These are phyloP conservation scores for Phaeoacremonium minimum DNA, from an alignment of 2,329 filamentous ascomycete genomes.

Conservation along the genomic window DNA sequence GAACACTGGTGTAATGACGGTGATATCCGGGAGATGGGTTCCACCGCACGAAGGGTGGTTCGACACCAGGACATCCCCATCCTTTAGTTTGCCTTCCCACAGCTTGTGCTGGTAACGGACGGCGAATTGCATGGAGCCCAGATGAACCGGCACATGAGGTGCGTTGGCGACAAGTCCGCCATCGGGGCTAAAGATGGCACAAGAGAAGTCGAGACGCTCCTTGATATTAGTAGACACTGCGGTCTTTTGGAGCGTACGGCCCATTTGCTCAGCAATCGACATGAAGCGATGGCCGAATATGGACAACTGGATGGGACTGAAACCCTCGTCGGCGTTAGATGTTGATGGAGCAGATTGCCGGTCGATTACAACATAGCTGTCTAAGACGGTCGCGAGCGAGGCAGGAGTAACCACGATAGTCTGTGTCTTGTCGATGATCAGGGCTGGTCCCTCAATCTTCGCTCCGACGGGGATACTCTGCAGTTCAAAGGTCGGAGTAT, in stretches of 20 bases:
- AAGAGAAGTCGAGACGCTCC: constrained; percentile 77
- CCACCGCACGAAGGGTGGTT: constrained; percentile 29
- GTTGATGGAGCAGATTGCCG: constrained; percentile 63
- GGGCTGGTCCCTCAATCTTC: constrained; percentile 59
- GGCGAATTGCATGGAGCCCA: constrained; percentile 77
- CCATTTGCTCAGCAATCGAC: constrained; percentile 83
- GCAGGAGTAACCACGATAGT: constrained; percentile 68
- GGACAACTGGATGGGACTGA: constrained; percentile 71
- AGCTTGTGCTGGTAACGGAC: constrained; percentile 66
- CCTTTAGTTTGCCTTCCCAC: constrained; percentile 46
- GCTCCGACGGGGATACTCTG: constrained; percentile 58
- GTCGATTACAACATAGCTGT: constrained; percentile 34
- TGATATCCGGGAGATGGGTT: constrained; percentile 33
- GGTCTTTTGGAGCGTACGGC: constrained; percentile 73
- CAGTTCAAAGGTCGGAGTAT: constrained; percentile 66
- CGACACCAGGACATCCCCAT: constrained; percentile 30
- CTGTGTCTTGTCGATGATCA: constrained; percentile 65
- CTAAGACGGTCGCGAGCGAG: constrained; percentile 42
- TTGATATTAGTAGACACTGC: constrained; percentile 76
- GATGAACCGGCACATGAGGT: constrained; percentile 71
- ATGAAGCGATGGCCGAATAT: constrained; percentile 81
- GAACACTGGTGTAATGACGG: constrained; percentile 29
- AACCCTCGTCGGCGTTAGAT: constrained; percentile 35
- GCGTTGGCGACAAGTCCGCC: constrained; percentile 72
- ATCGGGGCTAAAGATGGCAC: constrained; percentile 71